A percentile compares a stretch with the other conserved stretches of the same genome.
Conservation (phyloP, 2,329 filamentous ascomycete genomes). For the Chaetomiaceae sp. region DNA sequence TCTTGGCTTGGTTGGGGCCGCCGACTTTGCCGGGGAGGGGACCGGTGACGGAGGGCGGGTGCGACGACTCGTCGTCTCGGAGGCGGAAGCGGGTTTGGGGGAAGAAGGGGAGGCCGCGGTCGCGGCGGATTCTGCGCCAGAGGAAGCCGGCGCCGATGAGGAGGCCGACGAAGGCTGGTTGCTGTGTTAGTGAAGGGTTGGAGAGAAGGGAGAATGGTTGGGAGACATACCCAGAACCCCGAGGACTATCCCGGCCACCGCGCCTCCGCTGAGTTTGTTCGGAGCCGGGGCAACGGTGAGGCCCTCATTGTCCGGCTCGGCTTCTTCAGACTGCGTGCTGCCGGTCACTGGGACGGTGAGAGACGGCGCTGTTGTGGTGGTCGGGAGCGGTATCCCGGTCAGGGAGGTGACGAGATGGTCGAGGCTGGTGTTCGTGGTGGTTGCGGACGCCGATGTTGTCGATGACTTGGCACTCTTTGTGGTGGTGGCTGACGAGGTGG, state of each 20-base stretch:
- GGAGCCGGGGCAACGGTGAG: not conserved
- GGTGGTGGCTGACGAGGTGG: not conserved
- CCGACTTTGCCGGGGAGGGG: constrained; percentile 4
- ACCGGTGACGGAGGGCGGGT: not conserved
- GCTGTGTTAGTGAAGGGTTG: constrained; percentile 14
- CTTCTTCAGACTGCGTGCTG: not conserved
- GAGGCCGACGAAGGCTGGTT: constrained; percentile 18
- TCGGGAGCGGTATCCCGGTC: not conserved
- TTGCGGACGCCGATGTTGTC: too few relatives aligned
- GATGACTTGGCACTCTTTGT: too few relatives aligned
- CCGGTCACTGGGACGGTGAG: constrained; percentile 4
- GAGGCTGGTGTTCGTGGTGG: not conserved
- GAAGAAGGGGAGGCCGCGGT: constrained; percentile 15
- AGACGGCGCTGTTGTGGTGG: not conserved
- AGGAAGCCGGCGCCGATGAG: constrained; percentile 12
- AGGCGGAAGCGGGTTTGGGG: constrained; percentile 6
- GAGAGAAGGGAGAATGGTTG: too few relatives aligned
- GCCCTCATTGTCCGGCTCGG: not conserved
- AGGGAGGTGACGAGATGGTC: constrained; percentile 10
- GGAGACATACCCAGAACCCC: constrained; percentile 20
- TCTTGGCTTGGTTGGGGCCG: constrained; percentile 14
- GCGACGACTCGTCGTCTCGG: not conserved
- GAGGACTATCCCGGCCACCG: constrained; percentile 19
- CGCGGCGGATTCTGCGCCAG: constrained; percentile 18
- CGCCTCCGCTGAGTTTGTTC: constrained; percentile 8